Evolutionary conservation across 164 flowering plant species (phyloP).

Genomic region (Tetrastigma voinierianum): DNA sequence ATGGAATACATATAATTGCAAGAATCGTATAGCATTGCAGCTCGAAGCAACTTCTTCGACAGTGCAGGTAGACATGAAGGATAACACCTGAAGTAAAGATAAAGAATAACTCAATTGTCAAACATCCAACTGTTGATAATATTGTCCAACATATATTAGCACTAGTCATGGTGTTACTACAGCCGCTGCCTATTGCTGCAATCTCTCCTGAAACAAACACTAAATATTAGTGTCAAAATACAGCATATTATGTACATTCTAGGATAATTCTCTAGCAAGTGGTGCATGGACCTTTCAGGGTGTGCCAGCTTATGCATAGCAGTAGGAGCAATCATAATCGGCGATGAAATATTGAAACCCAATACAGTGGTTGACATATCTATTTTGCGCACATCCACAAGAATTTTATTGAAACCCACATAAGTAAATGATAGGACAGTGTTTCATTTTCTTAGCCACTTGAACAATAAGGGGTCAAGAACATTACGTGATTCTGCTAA

Average conservation of each 20-base stretch:
- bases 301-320: conserved; percentile 52
- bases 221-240: not conserved
- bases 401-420: conserved; percentile 35
- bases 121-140: not conserved
- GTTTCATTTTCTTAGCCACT: no score
- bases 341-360: conserved; percentile 46
- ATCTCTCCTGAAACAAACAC: conserved; percentile 42
- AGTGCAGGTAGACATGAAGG: conserved; percentile 44
- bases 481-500: conserved; percentile 61
- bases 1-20: conserved; percentile 56
- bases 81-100: conserved; percentile 38
- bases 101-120: not conserved
- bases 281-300: conserved; percentile 42
- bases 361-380: conserved; percentile 46
- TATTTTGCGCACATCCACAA: conserved; percentile 52
- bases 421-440: no score
- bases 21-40: conserved; percentile 56
- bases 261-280: not conserved
- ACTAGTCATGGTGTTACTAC: conserved; percentile 66
- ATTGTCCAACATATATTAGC: not conserved
- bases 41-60: conserved; percentile 75
- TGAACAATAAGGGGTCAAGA: not conserved
- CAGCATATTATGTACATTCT: not conserved
- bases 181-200: conserved; percentile 69
- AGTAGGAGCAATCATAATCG: conserved; percentile 52